phyloP scores from a whole-genome alignment of 1,139 yeast species.

The Yamadazyma diddensiae region DNA sequence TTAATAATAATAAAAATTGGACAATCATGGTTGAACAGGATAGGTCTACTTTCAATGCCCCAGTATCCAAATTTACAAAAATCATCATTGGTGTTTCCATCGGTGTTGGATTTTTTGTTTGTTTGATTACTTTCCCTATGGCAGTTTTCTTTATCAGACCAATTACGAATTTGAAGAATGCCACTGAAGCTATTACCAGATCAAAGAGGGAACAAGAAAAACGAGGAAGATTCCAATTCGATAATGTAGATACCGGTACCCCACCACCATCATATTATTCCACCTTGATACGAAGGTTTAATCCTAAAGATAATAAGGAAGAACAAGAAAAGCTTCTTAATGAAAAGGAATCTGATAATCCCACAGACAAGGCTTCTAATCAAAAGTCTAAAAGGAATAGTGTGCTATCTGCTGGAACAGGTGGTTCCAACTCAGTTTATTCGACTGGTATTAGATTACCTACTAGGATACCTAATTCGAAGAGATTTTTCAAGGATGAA shows the following conservation, averaged over 20 bases:
- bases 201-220: constrained; percentile 27
- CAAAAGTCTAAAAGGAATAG: constrained; percentile 21
- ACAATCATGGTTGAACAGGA: constrained; percentile 71
- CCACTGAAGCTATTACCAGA: constrained; percentile 63
- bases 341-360: constrained; percentile 3
- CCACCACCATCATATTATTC: constrained; percentile 18
- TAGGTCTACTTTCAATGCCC: constrained; percentile 56
- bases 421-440: constrained; percentile 26
- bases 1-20: constrained; percentile 60
- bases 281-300: constrained; percentile 13
- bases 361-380: constrained; percentile 1
- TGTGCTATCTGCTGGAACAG: constrained; percentile 29
- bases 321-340: constrained; percentile 1
- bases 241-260: constrained; percentile 4
- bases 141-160: constrained; percentile 88
- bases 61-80: constrained; percentile 58
- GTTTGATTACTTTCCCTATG: constrained; percentile 72
- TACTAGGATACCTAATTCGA: constrained; percentile 51
- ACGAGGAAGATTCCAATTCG: constrained; percentile 4
- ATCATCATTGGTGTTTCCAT: constrained; percentile 77
- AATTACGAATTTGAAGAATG: constrained; percentile 73
- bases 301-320: constrained; percentile 7
- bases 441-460: constrained; percentile 45
- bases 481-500: constrained; percentile 74
- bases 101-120: constrained; percentile 75